Evolutionary conservation across 495 filamentous ascomycete species (phyloP), one percentile per base, ranked within the genome.

Genomic region (Aspergillus conjunctus): DNA sequence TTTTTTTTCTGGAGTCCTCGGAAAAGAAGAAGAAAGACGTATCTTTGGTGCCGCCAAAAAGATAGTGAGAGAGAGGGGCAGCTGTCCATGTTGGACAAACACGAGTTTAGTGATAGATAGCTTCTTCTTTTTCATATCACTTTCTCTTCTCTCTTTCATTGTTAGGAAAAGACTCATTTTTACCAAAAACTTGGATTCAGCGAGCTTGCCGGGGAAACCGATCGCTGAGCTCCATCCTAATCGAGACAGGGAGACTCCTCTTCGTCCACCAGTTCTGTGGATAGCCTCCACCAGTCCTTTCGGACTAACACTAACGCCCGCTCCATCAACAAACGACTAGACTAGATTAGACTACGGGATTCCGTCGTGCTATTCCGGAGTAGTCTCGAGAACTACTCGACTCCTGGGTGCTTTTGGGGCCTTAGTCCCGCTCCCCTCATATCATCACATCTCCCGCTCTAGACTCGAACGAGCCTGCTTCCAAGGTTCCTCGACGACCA

Each of bases 401-500:
- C 54, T 51, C 1, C 33, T 22, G 51, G 37, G 50, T 41, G 33
- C 31, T 39, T 49, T 33, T 46, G 20, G 22, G 17, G 11, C 30
- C 51, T 17, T 48, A 37, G 51, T 31, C 26, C 44, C 59, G 31
- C 50, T 45, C 52, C 33, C 54, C 49, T 63, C 54, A 57, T 55
- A 54, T 51, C 14, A 50, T 52, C 22, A 58, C 45, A 32, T 54
- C 41, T 31, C 66, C 62, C 39, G 17, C 62, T 61, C 63, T 52
- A 58, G 34, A 22, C 34, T 32, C 37, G 12, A 34, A 55, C 44
- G 31, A 11, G 17, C 46, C 32, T 45, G 7, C 33, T 39, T 50
- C 33, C 18, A 43, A 43, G 37, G 49, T 57, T 26, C 49, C 48
- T 45, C 34, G 52, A 72, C 61, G 58, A 68, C 59, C 64, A 67